phyloP scores from a whole-genome alignment of 768 basidiomycete species.

The Collybia mongolica region DNA sequence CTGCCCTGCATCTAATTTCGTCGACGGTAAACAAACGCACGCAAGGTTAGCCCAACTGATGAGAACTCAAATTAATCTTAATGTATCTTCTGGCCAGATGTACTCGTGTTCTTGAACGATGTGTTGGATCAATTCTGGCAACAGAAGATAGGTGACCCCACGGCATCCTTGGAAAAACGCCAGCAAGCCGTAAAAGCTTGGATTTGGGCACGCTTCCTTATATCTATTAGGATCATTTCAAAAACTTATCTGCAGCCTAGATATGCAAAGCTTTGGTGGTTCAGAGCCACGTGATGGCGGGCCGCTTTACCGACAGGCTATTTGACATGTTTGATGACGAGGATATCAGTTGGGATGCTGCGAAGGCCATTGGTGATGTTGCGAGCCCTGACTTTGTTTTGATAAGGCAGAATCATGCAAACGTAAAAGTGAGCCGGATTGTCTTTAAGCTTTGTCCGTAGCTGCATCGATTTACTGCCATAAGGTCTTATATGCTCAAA shows the following conservation, averaged over 20 bases:
- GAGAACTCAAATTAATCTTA: neutral
- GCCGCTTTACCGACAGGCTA: conserved; percentile 57
- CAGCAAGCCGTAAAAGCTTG: conserved; percentile 55
- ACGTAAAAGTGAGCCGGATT: conserved; percentile 64
- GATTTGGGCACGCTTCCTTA: conserved; percentile 58
- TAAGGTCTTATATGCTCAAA: conserved; percentile 75
- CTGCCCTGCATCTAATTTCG: conserved; percentile 57
- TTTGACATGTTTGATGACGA: conserved; percentile 72
- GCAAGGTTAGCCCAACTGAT: conserved; percentile 48
- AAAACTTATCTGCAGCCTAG: conserved; percentile 35
- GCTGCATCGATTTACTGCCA: neutral
- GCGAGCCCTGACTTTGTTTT: conserved; percentile 60
- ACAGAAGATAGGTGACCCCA: conserved; percentile 36
- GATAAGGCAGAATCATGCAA: conserved; percentile 75
- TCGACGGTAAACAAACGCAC: conserved; percentile 79
- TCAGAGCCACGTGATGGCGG: conserved; percentile 61
- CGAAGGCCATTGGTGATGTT: conserved; percentile 70
- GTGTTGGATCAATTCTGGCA: conserved; percentile 50
- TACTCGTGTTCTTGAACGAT: conserved; percentile 41
- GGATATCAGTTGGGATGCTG: conserved; percentile 68
- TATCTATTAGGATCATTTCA: neutral
- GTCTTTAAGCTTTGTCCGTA: neutral
- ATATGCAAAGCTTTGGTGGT: conserved; percentile 78
- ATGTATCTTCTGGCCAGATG: conserved; percentile 31
- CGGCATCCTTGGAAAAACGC: conserved; percentile 36